Evolutionary conservation across 2,329 filamentous ascomycete species (phyloP).

Genomic region (Fusarium bactridioides): DNA sequence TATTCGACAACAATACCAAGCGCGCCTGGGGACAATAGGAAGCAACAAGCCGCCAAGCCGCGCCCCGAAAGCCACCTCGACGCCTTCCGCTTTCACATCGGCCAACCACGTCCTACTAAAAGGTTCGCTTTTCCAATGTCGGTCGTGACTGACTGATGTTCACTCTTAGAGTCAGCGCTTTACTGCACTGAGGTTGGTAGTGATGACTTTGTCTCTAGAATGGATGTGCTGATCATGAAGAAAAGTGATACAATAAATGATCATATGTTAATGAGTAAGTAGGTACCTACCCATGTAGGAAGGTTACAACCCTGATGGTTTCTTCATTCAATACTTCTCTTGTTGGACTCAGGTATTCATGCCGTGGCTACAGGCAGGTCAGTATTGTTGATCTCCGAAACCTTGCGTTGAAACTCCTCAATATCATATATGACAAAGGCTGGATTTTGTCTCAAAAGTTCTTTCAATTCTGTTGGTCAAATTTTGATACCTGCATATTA

Average conservation of each 20-base stretch:
- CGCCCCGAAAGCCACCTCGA: constrained; percentile 12
- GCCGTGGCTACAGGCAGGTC: background rate
- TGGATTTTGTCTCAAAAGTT: background rate
- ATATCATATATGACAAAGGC: background rate
- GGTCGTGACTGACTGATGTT: constrained; percentile 3
- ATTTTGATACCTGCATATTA: background rate
- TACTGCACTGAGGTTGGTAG: background rate
- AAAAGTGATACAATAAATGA: background rate
- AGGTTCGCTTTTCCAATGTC: constrained; percentile 2
- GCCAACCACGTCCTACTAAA: background rate
- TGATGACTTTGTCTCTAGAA: background rate
- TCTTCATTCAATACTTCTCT: background rate
- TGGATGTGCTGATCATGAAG: background rate
- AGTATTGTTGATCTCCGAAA: constrained; percentile 9
- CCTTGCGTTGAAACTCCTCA: background rate
- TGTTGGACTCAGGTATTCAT: background rate
- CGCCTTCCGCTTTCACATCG: constrained; percentile 7
- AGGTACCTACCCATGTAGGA: background rate
- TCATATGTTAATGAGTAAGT: background rate
- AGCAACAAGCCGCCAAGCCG: constrained; percentile 27
- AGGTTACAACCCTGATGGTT: background rate
- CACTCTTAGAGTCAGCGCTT: background rate
- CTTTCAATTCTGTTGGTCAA: background rate
- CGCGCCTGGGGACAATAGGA: constrained; percentile 44
- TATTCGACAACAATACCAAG: constrained; percentile 46